Evolutionary conservation across 305 asterid species (phyloP).

Genomic region (Lippia alba): DNA sequence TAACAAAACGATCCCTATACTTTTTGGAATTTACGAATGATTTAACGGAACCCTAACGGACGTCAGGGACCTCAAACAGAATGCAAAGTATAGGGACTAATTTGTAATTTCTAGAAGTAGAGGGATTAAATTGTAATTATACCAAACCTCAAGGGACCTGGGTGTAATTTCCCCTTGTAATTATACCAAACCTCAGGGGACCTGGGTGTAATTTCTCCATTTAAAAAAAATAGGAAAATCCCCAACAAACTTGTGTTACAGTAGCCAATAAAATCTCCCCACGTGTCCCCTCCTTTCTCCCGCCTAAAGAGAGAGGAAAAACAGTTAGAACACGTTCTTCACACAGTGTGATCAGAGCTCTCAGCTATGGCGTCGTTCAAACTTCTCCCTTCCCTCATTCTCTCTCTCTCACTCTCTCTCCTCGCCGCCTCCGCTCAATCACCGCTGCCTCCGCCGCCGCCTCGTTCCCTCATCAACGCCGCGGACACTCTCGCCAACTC

Average conservation of each 20-base stretch:
- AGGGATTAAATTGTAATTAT: too few relatives aligned
- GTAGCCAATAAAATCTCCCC: constrained; percentile 13
- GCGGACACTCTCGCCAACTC: constrained; percentile 69
- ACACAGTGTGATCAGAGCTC: neutral
- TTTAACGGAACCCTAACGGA: too few relatives aligned
- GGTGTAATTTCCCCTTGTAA: too few relatives aligned
- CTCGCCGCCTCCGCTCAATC: constrained; percentile 36
- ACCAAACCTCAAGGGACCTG: too few relatives aligned
- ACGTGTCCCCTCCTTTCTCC: constrained; percentile 36
- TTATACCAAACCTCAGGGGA: too few relatives aligned
- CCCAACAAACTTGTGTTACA: constrained; percentile 33
- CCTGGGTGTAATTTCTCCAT: too few relatives aligned
- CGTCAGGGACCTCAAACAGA: too few relatives aligned
- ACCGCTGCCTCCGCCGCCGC: constrained; percentile 29
- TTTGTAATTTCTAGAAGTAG: too few relatives aligned
- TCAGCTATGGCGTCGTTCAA: constrained; percentile 45
- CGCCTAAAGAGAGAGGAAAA: constrained; percentile 35
- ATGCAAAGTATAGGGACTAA: too few relatives aligned
- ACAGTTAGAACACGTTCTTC: constrained; percentile 29
- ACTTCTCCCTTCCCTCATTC: constrained; percentile 36
- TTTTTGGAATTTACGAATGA: too few relatives aligned
- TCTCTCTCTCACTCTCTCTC: constrained; percentile 41
- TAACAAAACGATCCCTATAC: too few relatives aligned
- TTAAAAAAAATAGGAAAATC: neutral
- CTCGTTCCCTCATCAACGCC: constrained; percentile 56